A percentile compares a stretch with the other conserved stretches of the same genome.
Conservation (phyloP, 1,284 basidiomycete species). For the Pseudozyma sp. region DNA sequence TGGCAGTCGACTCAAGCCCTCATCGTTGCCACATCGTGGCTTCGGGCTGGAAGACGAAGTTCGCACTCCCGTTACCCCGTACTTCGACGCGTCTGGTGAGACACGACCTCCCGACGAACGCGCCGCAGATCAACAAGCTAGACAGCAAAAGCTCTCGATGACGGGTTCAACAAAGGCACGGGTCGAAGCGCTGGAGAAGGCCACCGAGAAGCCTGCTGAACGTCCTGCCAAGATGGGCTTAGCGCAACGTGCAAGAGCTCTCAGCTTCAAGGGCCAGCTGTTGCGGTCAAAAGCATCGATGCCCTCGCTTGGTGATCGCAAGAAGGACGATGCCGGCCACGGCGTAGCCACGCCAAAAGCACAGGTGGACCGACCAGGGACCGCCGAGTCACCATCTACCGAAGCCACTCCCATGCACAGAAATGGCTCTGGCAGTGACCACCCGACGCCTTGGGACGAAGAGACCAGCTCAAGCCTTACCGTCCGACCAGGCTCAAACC, state of each 20-base stretch:
- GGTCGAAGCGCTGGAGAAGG: not conserved
- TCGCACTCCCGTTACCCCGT: slow-evolving; percentile 50
- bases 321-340: slow-evolving; percentile 16
- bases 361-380: slow-evolving; percentile 11
- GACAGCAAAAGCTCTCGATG: slow-evolving; percentile 13
- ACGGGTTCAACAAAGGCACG: slow-evolving; percentile 2
- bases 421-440: slow-evolving; percentile 12
- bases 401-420: slow-evolving; percentile 1
- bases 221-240: slow-evolving; percentile 38
- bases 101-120: slow-evolving; percentile 6
- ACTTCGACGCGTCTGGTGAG: slow-evolving; percentile 55
- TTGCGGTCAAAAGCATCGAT: slow-evolving; percentile 40
- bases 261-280: slow-evolving; percentile 45
- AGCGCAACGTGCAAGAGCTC: slow-evolving; percentile 38
- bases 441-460: slow-evolving; percentile 35
- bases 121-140: not conserved
- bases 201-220: slow-evolving; percentile 24
- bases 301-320: slow-evolving; percentile 32
- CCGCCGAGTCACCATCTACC: slow-evolving; percentile 12
- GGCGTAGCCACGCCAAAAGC: slow-evolving; percentile 6
- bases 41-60: slow-evolving; percentile 49
- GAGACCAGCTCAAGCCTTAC: slow-evolving; percentile 8
- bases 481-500: slow-evolving; percentile 15
- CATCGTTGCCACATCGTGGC: not conserved
- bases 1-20: slow-evolving; percentile 17